Evolutionary conservation across 1,139 yeast species (phyloP).

Genomic region (Saccharomyces uvarum): DNA sequence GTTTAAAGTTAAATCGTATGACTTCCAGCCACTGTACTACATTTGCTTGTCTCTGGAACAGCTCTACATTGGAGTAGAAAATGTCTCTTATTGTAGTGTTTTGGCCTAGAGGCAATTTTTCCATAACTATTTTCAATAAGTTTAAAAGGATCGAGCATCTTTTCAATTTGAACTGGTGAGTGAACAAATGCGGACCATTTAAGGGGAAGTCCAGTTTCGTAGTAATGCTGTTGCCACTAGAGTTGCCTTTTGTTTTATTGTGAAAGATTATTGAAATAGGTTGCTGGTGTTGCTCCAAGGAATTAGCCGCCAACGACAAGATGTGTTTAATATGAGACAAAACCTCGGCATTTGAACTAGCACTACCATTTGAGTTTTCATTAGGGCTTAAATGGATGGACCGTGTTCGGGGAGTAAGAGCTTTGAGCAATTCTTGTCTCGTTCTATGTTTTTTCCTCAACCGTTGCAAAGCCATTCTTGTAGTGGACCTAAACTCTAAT

Average conservation of each 20-base stretch:
- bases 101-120: slow-evolving; percentile 6
- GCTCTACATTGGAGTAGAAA: slow-evolving; percentile 30
- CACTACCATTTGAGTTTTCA: background rate
- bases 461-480: background rate
- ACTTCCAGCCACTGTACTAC: slow-evolving; percentile 22
- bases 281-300: slow-evolving; percentile 10
- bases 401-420: background rate
- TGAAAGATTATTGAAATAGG: slow-evolving; percentile 7
- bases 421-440: background rate
- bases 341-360: slow-evolving; percentile 1
- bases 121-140: slow-evolving; percentile 13
- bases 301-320: slow-evolving; percentile 8
- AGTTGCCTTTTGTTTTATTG: slow-evolving; percentile 1
- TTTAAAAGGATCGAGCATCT: slow-evolving; percentile 15
- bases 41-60: slow-evolving; percentile 22
- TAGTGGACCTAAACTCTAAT: background rate
- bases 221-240: slow-evolving; percentile 5
- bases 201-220: background rate
- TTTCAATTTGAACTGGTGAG: slow-evolving; percentile 2
- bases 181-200: background rate
- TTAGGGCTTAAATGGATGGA: background rate
- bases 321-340: slow-evolving; percentile 9
- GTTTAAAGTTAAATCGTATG: slow-evolving; percentile 16
- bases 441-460: background rate
- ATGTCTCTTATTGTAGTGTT: slow-evolving; percentile 30